Evolutionary conservation across 1,284 basidiomycete genomes (phyloP), one percentile per base, ranked within the genome.

Genomic region (Ceratobasidium theobromae): DNA sequence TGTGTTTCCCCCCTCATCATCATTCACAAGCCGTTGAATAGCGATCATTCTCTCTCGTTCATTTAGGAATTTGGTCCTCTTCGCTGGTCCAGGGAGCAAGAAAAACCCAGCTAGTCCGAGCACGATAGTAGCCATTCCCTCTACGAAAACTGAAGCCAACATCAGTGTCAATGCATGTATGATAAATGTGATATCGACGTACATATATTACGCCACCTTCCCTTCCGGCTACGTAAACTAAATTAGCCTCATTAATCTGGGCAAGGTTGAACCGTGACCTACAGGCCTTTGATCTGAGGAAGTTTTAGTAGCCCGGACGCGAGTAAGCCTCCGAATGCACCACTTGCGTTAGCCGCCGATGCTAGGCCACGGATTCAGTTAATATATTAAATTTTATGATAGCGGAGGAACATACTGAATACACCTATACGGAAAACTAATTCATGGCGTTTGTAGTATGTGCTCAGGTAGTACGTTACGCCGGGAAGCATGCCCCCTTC

Each of bases 401-500:
- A 38, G 16, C 35, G 35, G 16, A 38, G 9, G 35, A 35, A 45
- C 69, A 4, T 52, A 70, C 69, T 51, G 52, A 74, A 69, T 65
- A 75, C 70, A 18, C 73, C 75, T 32, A 77, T 71, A 9, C 76
- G 71, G 8, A 76, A 70, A 1, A 73, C 73, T 1, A 75, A 67
- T 51, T 76, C 75, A 33, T 74, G 71, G 32, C 72, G 71, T 28
- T 70, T 73, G 57, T 76, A 76, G 69, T 72, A 76, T 6, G 68
- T 69, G 30, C 68, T 69, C 6, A 78, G 71, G 60, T 75, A 74
- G 60, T 68, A 73, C 1, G 72, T 68, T 41, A 74, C 72, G 9
- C 69, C 69, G 25, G 73, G 73, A 60, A 74, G 71, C 67, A 74
- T 71, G 0, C 75, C 75, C 2, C 76, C 76, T 65, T 78, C 77